phyloP scores from a whole-genome alignment of 805 yeast genomes.

The Yarrowia deformans region DNA sequence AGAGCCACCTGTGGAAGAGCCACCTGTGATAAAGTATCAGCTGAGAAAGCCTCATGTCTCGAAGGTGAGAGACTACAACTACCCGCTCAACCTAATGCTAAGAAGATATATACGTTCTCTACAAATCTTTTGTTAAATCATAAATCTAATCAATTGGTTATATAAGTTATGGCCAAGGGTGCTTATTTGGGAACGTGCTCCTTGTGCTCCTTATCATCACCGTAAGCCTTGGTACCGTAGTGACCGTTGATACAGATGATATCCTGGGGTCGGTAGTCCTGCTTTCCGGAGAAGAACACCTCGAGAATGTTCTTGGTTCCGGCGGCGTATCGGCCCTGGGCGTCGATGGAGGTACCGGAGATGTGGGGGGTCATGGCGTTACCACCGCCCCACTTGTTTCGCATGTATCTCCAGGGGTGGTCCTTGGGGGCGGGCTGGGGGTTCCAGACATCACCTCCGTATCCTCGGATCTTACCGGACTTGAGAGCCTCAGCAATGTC shows the following conservation, averaged over 20 bases:
- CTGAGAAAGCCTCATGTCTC: no score
- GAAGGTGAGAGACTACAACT: no score
- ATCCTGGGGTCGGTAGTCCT: slow-evolving; percentile 78
- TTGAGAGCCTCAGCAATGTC: slow-evolving; percentile 58
- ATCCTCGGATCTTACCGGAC: slow-evolving; percentile 60
- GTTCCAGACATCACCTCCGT: slow-evolving; percentile 62
- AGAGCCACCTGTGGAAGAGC: no score
- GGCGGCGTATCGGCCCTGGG: slow-evolving; percentile 73
- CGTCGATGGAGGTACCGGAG: slow-evolving; percentile 81
- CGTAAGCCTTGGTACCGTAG: slow-evolving; percentile 77
- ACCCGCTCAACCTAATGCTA: no score
- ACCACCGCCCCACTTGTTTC: slow-evolving; percentile 71
- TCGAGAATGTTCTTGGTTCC: slow-evolving; percentile 73
- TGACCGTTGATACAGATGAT: slow-evolving; percentile 73
- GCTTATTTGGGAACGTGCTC: slow-evolving; percentile 22
- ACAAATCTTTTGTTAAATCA: neutral
- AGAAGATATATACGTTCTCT: no score
- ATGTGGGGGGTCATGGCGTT: slow-evolving; percentile 88
- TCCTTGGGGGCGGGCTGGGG: slow-evolving; percentile 58
- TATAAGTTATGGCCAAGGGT: slow-evolving; percentile 9
- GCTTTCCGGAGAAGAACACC: slow-evolving; percentile 65
- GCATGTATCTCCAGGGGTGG: slow-evolving; percentile 80
- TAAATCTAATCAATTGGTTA: neutral
- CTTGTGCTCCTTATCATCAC: slow-evolving; percentile 53
- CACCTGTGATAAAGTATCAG: no score